phyloP scores from a whole-genome alignment of 2,329 filamentous ascomycete genomes.

The Camptophora hylomeconis region DNA sequence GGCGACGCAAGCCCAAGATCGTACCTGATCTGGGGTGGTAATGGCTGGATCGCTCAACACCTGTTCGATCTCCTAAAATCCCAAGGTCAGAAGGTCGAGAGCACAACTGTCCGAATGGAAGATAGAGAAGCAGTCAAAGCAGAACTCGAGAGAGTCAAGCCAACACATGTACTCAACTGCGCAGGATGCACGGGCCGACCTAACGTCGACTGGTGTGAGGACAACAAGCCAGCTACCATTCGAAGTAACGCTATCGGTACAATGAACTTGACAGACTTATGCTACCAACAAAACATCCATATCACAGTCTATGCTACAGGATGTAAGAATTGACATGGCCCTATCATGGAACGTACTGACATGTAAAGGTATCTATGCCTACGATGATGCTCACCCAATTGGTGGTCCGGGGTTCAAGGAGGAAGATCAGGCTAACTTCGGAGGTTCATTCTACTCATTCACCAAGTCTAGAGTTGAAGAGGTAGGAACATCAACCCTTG shows the following conservation, averaged over 20 bases:
- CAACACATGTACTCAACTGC: conserved; percentile 54
- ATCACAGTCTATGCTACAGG: conserved; percentile 55
- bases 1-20: no score
- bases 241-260: conserved; percentile 55
- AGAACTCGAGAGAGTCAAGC: conserved; percentile 45
- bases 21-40: conserved; percentile 53
- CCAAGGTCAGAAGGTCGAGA: conserved; percentile 48
- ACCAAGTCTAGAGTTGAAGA: conserved; percentile 56
- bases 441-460: conserved; percentile 54
- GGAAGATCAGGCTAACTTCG: conserved; percentile 51
- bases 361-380: conserved; percentile 39
- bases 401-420: conserved; percentile 45
- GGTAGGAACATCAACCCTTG: no score
- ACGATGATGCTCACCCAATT: conserved; percentile 47
- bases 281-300: conserved; percentile 46
- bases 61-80: conserved; percentile 44
- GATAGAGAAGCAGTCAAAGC: conserved; percentile 9
- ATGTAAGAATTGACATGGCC: conserved; percentile 38
- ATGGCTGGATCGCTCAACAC: conserved; percentile 51
- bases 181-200: conserved; percentile 54
- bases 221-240: conserved; percentile 54
- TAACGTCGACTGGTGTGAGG: conserved; percentile 61
- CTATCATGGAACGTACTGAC: not conserved
- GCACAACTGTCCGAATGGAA: conserved; percentile 53
- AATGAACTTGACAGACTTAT: conserved; percentile 49